These are phyloP conservation scores for Acaromyces ingoldii DNA, from an alignment of 1,284 basidiomycete genomes.

Conservation along the genomic window DNA sequence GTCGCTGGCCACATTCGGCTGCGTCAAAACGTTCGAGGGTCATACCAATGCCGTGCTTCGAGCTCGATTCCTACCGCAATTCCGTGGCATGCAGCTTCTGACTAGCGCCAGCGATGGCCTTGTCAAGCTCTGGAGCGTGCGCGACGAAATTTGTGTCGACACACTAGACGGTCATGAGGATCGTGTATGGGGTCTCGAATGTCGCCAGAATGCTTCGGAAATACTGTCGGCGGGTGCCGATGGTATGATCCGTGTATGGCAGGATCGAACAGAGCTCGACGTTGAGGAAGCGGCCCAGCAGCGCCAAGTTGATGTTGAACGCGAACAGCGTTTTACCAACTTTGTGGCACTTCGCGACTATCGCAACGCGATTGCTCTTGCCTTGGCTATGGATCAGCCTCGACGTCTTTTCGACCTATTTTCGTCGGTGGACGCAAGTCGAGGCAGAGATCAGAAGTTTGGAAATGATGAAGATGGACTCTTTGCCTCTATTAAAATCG, in stretches of 20 bases:
- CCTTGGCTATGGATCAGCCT: conserved; percentile 86
- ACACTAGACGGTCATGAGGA: conserved; percentile 93
- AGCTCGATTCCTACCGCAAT: conserved; percentile 70
- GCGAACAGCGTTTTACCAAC: conserved; percentile 89
- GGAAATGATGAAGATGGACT: too few species aligned
- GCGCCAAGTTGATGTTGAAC: conserved; percentile 1
- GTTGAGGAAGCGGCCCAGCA: conserved; percentile 1
- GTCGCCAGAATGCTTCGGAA: conserved; percentile 70
- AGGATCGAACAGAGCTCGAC: conserved; percentile 66
- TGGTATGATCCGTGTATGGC: conserved; percentile 87
- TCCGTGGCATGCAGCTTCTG: conserved; percentile 75
- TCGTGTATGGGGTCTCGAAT: conserved; percentile 69
- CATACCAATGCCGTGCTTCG: conserved; percentile 95
- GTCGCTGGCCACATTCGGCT: conserved; percentile 63
- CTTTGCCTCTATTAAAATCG: too few species aligned
- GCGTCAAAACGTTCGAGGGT: conserved; percentile 56
- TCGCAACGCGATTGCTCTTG: conserved; percentile 80
- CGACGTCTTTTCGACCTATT: conserved; percentile 80
- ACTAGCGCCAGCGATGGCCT: conserved; percentile 88
- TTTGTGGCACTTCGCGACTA: conserved; percentile 85
- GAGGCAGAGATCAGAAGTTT: too few species aligned
- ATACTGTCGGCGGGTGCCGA: conserved; percentile 91
- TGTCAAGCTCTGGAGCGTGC: conserved; percentile 90
- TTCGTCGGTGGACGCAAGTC: conserved; percentile 44
- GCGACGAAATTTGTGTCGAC: conserved; percentile 71